These are phyloP conservation scores for Aspergillus funiculosus DNA, from an alignment of 495 filamentous ascomycete genomes.

Conservation along the genomic window DNA sequence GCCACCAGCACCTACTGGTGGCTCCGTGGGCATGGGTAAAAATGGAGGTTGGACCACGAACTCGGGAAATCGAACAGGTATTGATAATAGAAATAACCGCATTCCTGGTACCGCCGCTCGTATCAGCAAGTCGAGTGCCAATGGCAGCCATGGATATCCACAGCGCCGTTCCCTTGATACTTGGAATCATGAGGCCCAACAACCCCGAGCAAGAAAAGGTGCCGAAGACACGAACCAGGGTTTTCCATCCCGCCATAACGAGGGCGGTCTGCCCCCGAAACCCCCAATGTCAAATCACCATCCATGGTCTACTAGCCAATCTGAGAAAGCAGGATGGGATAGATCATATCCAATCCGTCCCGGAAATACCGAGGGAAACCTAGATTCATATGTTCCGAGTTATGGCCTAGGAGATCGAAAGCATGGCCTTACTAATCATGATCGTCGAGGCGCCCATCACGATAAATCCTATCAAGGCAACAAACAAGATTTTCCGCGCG, in stretches of 20 bases:
- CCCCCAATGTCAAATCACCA: conserved; percentile 31
- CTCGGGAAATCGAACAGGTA: conserved; percentile 25
- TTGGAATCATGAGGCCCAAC: conserved; percentile 13
- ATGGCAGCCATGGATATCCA: conserved; percentile 20
- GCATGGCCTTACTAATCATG: conserved; percentile 16
- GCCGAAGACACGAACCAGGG: conserved; percentile 18
- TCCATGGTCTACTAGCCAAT: conserved; percentile 25
- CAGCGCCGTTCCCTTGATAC: conserved; percentile 24
- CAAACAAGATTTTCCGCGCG: conserved; percentile 31
- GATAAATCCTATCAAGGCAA: conserved; percentile 14
- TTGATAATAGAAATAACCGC: conserved; percentile 30
- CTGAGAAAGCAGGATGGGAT: conserved; percentile 30
- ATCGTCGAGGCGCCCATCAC: conserved; percentile 20
- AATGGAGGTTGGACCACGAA: conserved; percentile 52
- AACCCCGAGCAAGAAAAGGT: conserved; percentile 8
- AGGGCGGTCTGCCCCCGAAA: conserved; percentile 37
- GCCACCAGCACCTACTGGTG: conserved; percentile 85
- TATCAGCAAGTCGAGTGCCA: conserved; percentile 21
- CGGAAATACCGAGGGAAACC: conserved; percentile 23
- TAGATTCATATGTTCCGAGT: conserved; percentile 40
- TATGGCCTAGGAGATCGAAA: conserved; percentile 27
- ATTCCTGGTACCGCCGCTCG: conserved; percentile 33
- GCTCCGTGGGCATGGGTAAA: conserved; percentile 72
- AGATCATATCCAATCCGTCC: conserved; percentile 23
- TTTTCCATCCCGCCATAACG: conserved; percentile 26